These are phyloP conservation scores for Mycena amicta DNA, from an alignment of 768 basidiomycete species.

Conservation along the genomic window DNA sequence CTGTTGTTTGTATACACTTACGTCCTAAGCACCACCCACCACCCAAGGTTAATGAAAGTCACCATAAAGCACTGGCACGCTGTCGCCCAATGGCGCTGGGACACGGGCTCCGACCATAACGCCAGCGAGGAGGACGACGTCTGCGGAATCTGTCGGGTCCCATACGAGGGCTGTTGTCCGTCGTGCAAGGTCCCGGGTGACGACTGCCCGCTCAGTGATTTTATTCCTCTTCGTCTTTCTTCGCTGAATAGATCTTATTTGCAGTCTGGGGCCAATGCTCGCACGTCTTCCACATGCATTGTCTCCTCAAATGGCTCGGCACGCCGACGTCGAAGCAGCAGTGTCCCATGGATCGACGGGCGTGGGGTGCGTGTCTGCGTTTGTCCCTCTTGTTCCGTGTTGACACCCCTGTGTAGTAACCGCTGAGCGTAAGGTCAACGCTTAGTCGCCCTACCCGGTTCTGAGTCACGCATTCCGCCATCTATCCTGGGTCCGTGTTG, in stretches of 20 bases:
- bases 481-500: no score
- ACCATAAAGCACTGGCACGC: conserved; percentile 85
- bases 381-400: background rate
- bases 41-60: conserved; percentile 75
- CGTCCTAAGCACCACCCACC: no score
- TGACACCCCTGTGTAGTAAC: conserved; percentile 2
- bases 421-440: conserved; percentile 16
- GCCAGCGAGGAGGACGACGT: conserved; percentile 48
- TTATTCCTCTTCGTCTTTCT: background rate
- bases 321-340: conserved; percentile 89
- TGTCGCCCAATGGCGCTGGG: conserved; percentile 90
- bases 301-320: conserved; percentile 93
- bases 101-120: conserved; percentile 42
- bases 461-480: no score
- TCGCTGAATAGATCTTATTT: background rate
- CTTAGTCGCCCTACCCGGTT: background rate
- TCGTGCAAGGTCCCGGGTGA: conserved; percentile 97
- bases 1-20: no score
- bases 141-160: conserved; percentile 87
- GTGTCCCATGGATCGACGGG: conserved; percentile 95
- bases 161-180: conserved; percentile 95
- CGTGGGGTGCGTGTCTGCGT: conserved; percentile 70
- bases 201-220: conserved; percentile 86
- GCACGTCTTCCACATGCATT: conserved; percentile 99
- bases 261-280: conserved; percentile 97